These are phyloP conservation scores for Fusarium xylarioides DNA, from an alignment of 2,329 filamentous ascomycete genomes.

Conservation along the genomic window DNA sequence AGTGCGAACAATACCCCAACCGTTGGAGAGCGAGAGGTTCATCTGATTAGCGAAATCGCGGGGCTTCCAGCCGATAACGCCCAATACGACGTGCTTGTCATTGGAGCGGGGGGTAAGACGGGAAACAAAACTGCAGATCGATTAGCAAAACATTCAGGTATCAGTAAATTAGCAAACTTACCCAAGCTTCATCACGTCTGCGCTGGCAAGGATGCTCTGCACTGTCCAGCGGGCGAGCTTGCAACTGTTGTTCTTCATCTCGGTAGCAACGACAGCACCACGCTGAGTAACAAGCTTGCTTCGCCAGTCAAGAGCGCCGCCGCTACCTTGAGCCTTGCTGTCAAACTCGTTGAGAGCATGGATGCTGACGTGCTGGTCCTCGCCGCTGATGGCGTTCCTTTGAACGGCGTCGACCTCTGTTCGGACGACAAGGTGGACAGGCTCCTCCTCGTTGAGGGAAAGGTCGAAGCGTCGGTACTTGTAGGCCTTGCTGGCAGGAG, in stretches of 20 bases:
- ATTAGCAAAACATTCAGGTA: constrained; percentile 19
- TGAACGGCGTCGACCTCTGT: constrained; percentile 95
- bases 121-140: constrained; percentile 80
- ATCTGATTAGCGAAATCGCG: constrained; percentile 97
- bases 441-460: constrained; percentile 92
- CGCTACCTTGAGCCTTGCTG: constrained; percentile 94
- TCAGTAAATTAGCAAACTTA: constrained; percentile 54
- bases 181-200: constrained; percentile 99
- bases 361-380: constrained; percentile 90
- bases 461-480: constrained; percentile 98
- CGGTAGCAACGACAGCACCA: constrained; percentile 95
- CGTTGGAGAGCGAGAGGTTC: constrained; percentile 96
- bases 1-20: constrained; percentile 98
- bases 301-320: constrained; percentile 96
- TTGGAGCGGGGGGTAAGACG: constrained; percentile 91
- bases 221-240: constrained; percentile 98
- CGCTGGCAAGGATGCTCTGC: constrained; percentile 94
- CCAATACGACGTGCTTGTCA: constrained; percentile 93
- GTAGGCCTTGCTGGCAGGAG: constrained; percentile 95
- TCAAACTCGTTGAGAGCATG: constrained; percentile 99
- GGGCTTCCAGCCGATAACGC: constrained; percentile 97
- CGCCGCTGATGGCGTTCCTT: constrained; percentile 91
- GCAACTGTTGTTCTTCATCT: constrained; percentile 99
- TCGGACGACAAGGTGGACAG: constrained; percentile 90
- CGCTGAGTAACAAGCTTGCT: constrained; percentile 93